Evolutionary conservation across 139 green algal species (phyloP), one percentile per base, ranked within the genome.

Genomic region (Trebouxia sp.): DNA sequence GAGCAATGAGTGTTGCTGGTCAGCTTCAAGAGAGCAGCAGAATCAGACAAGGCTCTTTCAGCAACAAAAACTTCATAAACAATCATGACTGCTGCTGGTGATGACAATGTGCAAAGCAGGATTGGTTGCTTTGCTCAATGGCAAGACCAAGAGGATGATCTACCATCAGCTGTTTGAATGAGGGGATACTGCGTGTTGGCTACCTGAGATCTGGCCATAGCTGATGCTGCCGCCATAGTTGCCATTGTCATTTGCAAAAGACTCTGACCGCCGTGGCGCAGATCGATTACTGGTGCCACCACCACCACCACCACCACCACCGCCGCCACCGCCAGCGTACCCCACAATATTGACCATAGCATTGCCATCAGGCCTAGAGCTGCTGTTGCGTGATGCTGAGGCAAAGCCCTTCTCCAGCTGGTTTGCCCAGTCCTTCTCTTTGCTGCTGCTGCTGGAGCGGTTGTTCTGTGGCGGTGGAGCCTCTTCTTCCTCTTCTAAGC

Each of bases 281-380:
- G 47, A 37, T 39, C 24, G 69, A 26, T 38, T 22, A 58, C 35
- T 38, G 32, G 26, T 37, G 17, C 67, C 72, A 58, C 26, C 50
- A 38, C 69, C 75, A 17, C 37, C 69, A 50, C 80, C 75, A 65
- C 67, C 76, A n/a, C 80, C 43, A 17, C 56, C 56, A 39, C 58
- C 50, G 28, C 76, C 62, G 20, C 82, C 56, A 1, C 65, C 65
- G 1, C 62, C 65, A 14, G 87, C 83, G 69, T 93, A 95, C 17
- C 85, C 87, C 3, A 95, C 86, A 24, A 95, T 82, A n/a, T 83
- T 90, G 20, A 95, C 84, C 88, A 95, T 90, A 3, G 89, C 82
- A 55, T 35, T 79, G n/a, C 80, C 79, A n/a, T 83, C 65, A 35
- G 39, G 56, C 28, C 17, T 58, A 38, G 32, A 35, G 42, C 53